phyloP scores from a whole-genome alignment of 2,329 filamentous ascomycete genomes.

The Hypoxylon sp. region DNA sequence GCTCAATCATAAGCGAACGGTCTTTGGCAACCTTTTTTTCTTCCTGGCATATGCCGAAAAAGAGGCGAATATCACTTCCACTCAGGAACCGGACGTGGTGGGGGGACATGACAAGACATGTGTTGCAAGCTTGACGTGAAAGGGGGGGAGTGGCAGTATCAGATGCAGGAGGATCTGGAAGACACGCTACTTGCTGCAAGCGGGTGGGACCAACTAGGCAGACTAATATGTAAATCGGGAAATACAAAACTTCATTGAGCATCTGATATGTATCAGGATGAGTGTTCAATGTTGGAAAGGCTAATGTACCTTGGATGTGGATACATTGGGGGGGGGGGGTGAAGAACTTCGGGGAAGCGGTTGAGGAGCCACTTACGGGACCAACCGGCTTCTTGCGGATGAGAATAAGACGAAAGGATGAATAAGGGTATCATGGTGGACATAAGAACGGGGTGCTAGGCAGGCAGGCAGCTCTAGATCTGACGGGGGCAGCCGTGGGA shows the following conservation, averaged over 20 bases:
- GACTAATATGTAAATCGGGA: constrained; percentile 26
- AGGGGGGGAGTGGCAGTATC: constrained; percentile 41
- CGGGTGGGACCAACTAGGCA: constrained; percentile 22
- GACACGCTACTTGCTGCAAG: constrained; percentile 34
- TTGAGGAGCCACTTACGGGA: constrained; percentile 25
- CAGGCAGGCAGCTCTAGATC: constrained; percentile 29
- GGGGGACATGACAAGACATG: constrained; percentile 18
- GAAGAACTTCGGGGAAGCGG: constrained; percentile 33
- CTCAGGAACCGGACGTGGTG: constrained; percentile 33
- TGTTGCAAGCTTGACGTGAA: constrained; percentile 15
- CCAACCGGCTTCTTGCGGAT: constrained; percentile 41
- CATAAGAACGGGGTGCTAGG: constrained; percentile 34
- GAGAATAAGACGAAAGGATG: constrained; percentile 36
- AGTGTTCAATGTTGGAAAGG: constrained; percentile 17
- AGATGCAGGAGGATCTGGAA: constrained; percentile 44
- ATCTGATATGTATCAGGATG: constrained; percentile 26
- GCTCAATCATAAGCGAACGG: constrained; percentile 6
- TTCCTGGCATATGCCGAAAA: constrained; percentile 32
- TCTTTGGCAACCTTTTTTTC: constrained; percentile 10
- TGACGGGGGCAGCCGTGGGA: constrained; percentile 24
- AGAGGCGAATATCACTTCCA: constrained; percentile 40
- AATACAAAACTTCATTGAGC: constrained; percentile 27
- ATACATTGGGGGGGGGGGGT: constrained; percentile 19
- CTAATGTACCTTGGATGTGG: constrained; percentile 19
- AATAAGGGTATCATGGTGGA: constrained; percentile 43